Base-by-base conservation (phyloP, 805 yeast species). In the Candida ulmi region DNA sequence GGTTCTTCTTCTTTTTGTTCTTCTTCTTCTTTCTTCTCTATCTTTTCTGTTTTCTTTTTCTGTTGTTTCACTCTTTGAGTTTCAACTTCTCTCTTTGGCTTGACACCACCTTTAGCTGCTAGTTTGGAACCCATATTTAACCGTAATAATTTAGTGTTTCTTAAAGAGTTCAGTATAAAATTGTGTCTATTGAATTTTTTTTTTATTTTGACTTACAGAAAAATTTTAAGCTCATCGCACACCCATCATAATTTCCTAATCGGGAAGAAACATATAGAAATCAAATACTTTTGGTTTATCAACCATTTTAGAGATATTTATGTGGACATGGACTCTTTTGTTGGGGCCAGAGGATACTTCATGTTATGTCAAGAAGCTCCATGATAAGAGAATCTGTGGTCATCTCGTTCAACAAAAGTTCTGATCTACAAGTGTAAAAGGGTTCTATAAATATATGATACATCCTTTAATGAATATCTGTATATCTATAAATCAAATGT, bases 51-150 rank as follows among this genome's bases (percentile, higher is more conserved):
- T 21, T 21, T 15, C 31, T 29, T 17, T 16, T 29, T n/a, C 18
- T 29, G 17, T n/a, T 29, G 18, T 29, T 38, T 39, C 11, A 42
- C 37, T 42, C 43, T 43, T 16, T 26, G 40, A 3, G 38, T n/a
- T 2, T 17, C 33, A 17, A 39, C 42, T 16, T 42, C 43, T 28
- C 46, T 44, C 45, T 48, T 49, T 38, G 54, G 46, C 38, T 49
- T 49, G 16, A 45, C 37, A 23, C 42, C 43, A 7, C 47, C 43
- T 37, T 48, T 52, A 41, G 45, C 52, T 5, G 28, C 36, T 11
- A 40, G n/a, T 33, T 40, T 48, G 35, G 44, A 30, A 34, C 48
- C 52, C 52, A 46, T 46, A 4, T 30, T 38, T 24, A 4, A 19
- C 19, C n/a, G n/a, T n/a, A n/a, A n/a, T 21, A 4, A 13, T n/a